Evolutionary conservation across 2,329 filamentous ascomycete genomes (phyloP), one percentile per base, ranked within the genome.

Genomic region (Hypoxylon sp.): DNA sequence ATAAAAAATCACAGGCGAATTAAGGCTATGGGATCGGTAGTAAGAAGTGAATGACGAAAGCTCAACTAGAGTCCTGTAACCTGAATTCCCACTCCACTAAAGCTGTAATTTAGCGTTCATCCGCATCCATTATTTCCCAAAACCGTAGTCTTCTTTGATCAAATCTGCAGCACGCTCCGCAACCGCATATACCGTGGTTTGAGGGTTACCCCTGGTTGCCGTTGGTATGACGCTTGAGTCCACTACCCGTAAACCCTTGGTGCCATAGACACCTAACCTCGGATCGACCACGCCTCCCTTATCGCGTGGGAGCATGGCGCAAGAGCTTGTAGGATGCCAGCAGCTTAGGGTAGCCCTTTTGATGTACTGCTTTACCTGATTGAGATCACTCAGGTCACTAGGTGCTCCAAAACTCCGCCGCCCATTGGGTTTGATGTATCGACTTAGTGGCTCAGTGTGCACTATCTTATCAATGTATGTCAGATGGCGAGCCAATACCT

Each of bases 151-250:
- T 23, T 45, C 41, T 23, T 43, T 54, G 51, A 43, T 54, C 27
- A 54, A 21, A 11, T 16, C 34, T 6, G 51, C 51, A 12, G 34
- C 51, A 25, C 23, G 34, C 51, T 43, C 34, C 37, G 34, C 23
- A 25, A 37, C 29, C 16, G 34, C 34, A 34, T 54, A 54, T 0
- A 54, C 51, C 3, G 51, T 54, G 11, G 51, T 19, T 16, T 54
- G 51, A 11, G 25, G 37, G 16, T 54, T 54, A 14, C 51, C 51
- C 5, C 12, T n/a, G 1, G 52, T 25, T 16, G 27, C 9, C 6
- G 45, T n/a, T 2, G 39, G 25, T 7, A 55, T 25, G 5, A 46
- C 21, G 4, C 47, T 50, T 9, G 29, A 50, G 11, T 34, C 47
- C 2, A 45, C 52, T 11, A 55, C 27, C 2, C 52, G 52, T 4